Evolutionary conservation across 805 yeast genomes (phyloP), one percentile per base, ranked within the genome.

Genomic region (Candida piceae): DNA sequence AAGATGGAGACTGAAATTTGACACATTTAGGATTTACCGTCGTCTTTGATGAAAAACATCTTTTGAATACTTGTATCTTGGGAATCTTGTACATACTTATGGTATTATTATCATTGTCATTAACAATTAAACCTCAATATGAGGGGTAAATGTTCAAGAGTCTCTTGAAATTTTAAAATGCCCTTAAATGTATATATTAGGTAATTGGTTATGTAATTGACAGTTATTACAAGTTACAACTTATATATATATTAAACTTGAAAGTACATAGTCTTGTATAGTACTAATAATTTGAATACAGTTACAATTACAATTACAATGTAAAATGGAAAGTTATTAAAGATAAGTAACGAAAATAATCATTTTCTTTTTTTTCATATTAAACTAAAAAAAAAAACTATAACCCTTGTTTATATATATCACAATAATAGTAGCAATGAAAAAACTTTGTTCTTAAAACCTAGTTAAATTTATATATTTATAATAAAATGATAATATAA

Each of bases 11-110:
- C 9, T n/a, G 29, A 26, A 6, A 26, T 13, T 13, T 9, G 6
- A 20, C 22, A 26, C 17, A 4, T 15, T 18, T 20, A 7, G 63
- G 61, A 29, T 56, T 45, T 7, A 46, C 23, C 5, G 48, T 44
- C n/a, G 60, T 50, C 20, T 34, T 39, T 31, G 39, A 8, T 11
- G 48, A 44, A 10, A 46, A 29, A 15, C 17, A 6, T 15, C 50
- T 33, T 16, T 18, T 38, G 26, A 35, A 32, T n/a, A 10, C n/a
- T 12, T 30, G 17, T 25, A 31, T 16, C 19, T 29, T 7, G 16
- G 16, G 22, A 18, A 16, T 7, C 12, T 11, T n/a, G 12, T 19
- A 16, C 26, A 24, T 24, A 10, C 12, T 12, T 24, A 5, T 24
- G 13, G 5, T 24, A 5, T 24, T 26, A 4, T n/a, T 7, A 15